Percentiles rank a stretch among this genome's conserved stretches.
These are phyloP conservation scores for Ceratocystis destructans DNA, from an alignment of 2,329 filamentous ascomycete species.

Conservation along the genomic window DNA sequence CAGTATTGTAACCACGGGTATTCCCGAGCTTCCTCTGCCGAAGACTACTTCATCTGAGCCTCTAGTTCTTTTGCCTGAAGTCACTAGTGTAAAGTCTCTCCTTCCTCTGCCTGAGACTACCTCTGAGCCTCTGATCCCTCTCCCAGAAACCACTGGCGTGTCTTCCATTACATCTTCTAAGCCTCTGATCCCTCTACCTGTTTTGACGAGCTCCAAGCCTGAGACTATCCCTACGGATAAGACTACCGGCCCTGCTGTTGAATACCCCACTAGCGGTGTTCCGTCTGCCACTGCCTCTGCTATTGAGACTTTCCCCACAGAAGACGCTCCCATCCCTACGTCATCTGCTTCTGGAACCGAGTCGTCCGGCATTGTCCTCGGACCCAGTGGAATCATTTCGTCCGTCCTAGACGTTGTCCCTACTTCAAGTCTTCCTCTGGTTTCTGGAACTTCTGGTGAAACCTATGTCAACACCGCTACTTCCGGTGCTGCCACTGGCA, in stretches of 20 bases:
- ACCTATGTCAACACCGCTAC: constrained; percentile 13
- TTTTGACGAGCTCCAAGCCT: not conserved
- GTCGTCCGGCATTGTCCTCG: constrained; percentile 23
- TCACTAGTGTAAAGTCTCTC: not conserved
- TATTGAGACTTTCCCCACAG: constrained; percentile 20
- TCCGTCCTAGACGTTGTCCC: constrained; percentile 11
- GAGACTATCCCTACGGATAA: constrained; percentile 19
- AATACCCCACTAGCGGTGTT: not conserved
- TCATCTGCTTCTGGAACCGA: not conserved
- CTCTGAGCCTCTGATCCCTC: not conserved
- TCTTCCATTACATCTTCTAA: not conserved
- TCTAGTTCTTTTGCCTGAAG: not conserved
- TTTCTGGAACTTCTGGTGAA: not conserved
- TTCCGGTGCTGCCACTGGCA: constrained; percentile 14
- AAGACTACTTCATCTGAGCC: not conserved
- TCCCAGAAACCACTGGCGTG: not conserved
- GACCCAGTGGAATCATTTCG: constrained; percentile 26
- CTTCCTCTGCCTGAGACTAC: not conserved
- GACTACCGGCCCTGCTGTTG: not conserved
- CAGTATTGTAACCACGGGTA: not conserved
- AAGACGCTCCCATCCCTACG: constrained; percentile 19
- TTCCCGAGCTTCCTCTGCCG: not conserved
- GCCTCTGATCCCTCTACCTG: not conserved
- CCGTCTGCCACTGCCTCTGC: constrained; percentile 6
- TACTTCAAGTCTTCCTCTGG: not conserved